Evolutionary conservation across 2,329 filamentous ascomycete genomes (phyloP).

Genomic region (Capronia epimyces): DNA sequence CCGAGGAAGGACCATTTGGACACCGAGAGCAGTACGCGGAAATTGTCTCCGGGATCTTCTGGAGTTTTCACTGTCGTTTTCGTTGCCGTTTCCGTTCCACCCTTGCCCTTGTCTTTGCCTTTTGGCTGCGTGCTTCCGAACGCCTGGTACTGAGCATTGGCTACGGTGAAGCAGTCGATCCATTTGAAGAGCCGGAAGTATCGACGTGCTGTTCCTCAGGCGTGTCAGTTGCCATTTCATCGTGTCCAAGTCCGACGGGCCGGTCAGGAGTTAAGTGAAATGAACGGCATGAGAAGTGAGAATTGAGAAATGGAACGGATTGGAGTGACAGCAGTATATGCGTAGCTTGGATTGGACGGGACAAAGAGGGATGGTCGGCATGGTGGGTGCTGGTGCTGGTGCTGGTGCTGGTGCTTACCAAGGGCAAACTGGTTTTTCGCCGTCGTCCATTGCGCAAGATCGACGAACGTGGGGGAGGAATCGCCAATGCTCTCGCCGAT

Average conservation of each 20-base stretch:
- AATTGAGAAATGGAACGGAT: neutral
- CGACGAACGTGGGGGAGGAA: constrained; percentile 27
- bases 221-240: constrained; percentile 6
- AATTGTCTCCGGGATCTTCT: constrained; percentile 16
- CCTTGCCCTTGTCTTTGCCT: neutral
- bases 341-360: too few species aligned
- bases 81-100: neutral
- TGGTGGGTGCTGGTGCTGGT: too few species aligned
- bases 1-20: constrained; percentile 57
- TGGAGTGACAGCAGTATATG: neutral
- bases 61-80: constrained; percentile 19
- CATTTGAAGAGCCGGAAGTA: constrained; percentile 66
- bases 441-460: constrained; percentile 35
- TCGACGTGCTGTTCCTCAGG: constrained; percentile 45
- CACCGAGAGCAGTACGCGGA: constrained; percentile 50
- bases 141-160: constrained; percentile 40
- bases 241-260: neutral
- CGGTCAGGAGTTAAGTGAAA: too few species aligned
- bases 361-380: too few species aligned
- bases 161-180: constrained; percentile 53
- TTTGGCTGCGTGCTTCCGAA: constrained; percentile 14
- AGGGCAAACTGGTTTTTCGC: constrained; percentile 29
- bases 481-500: constrained; percentile 29
- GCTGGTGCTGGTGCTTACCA: constrained; percentile 12
- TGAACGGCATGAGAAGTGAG: too few species aligned